Percentiles rank a stretch among this genome's conserved stretches.
These are phyloP conservation scores for Brassica hybrid DNA, from an alignment of 441 rosid species.

Conservation along the genomic window DNA sequence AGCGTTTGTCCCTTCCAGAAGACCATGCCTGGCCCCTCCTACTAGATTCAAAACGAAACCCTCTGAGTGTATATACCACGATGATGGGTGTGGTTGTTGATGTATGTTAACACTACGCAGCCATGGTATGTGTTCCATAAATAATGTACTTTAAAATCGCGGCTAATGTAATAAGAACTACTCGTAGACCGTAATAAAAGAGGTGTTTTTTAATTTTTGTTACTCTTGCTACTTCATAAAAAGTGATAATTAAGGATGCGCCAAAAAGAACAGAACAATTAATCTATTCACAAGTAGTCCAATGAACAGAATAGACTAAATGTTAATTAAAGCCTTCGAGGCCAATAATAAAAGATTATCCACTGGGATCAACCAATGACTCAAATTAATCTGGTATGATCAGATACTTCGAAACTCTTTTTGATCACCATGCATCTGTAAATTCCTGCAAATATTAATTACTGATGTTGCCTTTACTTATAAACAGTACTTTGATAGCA, in stretches of 20 bases:
- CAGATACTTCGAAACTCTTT: no score
- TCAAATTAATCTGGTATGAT: no score
- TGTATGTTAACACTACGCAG: constrained; percentile 5
- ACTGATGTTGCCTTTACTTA: no score
- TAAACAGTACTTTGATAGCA: no score
- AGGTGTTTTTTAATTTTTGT: background rate
- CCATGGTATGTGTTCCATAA: no score
- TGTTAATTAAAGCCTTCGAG: background rate
- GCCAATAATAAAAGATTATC: no score
- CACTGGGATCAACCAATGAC: no score
- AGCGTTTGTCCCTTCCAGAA: background rate
- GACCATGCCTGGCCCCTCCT: background rate
- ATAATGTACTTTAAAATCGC: background rate
- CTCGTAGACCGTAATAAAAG: constrained; percentile 22
- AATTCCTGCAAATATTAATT: no score
- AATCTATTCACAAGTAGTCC: background rate
- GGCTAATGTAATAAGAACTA: constrained; percentile 31
- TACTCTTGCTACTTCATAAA: background rate
- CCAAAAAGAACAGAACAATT: background rate
- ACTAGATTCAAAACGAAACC: background rate
- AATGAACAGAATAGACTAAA: background rate
- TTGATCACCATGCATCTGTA: no score
- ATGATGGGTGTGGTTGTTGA: constrained; percentile 10
- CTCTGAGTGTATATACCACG: background rate
- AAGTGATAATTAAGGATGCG: background rate